Evolutionary conservation across 768 basidiomycete species (phyloP), one percentile per base, ranked within the genome.

Genomic region (Lyophyllum semitale): DNA sequence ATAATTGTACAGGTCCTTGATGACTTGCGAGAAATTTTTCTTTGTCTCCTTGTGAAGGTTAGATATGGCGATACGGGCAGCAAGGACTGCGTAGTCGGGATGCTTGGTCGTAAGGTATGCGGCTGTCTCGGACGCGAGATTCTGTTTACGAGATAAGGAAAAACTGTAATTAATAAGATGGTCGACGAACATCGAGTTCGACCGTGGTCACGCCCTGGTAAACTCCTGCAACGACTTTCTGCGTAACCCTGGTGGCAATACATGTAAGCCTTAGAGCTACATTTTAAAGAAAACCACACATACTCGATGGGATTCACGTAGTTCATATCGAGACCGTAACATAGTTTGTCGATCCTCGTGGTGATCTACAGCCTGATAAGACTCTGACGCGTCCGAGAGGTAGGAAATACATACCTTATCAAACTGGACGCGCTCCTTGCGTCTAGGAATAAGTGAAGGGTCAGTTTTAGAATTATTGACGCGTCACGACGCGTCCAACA

Each of bases 1-100:
- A 77, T 95, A 98, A 43, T 83, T 76, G 70, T 98, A 93, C 33
- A 99, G 77, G 68, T 98, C 95, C 55, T 84, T 85, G 66, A 99
- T 82, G 59, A 99, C 96, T 56, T 87, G 83, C 1, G 93, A 94
- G 70, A 99, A 98, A 63, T 77, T 91, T 80, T 98, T 98, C 78
- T 95, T 98, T 17, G 97, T 98, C 76, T 99, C 96, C 67, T 99
- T 98, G 83, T 99, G 97, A 11, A 98, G 77, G 69, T 98, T 99
- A 46, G 96, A 98, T 65, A 99, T 94, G 53, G 97, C 97, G 51
- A 99, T 98, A 55, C 97, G 93, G 20, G 97, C 97, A 5, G 97
- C 97, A 59, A 99, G 92, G 57, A 98, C 87, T 23, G 97, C 97
- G 64, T 99, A 99, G 69, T 99, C 97, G 8, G 96, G 95, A 67